Base-by-base conservation (phyloP, 805 yeast genomes). In the Saturnispora serradocipensis region DNA sequence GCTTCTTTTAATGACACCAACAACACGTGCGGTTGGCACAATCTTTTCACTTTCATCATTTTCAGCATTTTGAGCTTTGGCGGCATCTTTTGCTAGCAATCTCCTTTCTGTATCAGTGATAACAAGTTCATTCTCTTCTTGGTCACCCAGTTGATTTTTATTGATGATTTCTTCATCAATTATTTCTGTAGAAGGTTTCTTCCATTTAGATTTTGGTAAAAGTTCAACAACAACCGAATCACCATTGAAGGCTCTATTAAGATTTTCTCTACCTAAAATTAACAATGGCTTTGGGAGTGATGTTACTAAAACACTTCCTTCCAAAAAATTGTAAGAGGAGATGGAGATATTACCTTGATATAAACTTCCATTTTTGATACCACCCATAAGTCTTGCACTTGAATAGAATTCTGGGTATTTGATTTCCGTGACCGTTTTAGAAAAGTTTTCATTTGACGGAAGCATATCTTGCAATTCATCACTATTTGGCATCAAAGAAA, bases 21-120 rank as follows among this genome's bases (percentile, higher is more conserved):
- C 97, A 35, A 93, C 86, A 58, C 81, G 80, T 2, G 95, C 98
- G 0, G 99, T 91, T n/a, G 98, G 99, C 62, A 86, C 89, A 22
- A 84, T 66, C 56, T 77, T 77, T 10, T 69, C 65, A 22, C 66
- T 67, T 16, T 70, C 76, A 3, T 70, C 73, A 11, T 64, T 66
- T 30, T 74, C 67, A 9, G 61, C 58, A 2, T 68, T 59, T 35
- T 82, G 86, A 2, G 83, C 84, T 44, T 67, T 66, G 32, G 79
- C 72, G 0, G 97, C 97, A 56, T 88, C 91, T 57, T 84, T 85
- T 0, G 88, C 84, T 45, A 90, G 72, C 18, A 82, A 61, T 51
- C 81, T 74, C 53, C 96, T 77, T 59, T 86, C 96, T 58, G 76
- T 75, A 60, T 84, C 91, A 6, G 85, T 73, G 18, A 82, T 75